These are phyloP conservation scores for Wallacemonas collosoma DNA, from an alignment of 208 protist species.

Conservation along the genomic window DNA sequence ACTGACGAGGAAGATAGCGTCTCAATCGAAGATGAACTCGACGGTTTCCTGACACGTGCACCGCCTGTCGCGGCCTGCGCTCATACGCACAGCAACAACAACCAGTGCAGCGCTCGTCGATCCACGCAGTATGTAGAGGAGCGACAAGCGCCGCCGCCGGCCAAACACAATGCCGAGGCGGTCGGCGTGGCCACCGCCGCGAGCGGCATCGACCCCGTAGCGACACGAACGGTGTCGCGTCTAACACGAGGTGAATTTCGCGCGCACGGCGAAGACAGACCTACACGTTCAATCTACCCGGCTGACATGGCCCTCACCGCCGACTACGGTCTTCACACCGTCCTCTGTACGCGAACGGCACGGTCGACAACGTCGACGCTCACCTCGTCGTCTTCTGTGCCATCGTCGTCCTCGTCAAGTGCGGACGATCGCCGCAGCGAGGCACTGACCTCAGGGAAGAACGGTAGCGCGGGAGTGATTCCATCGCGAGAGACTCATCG, in stretches of 20 bases:
- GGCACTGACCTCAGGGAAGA: too few relatives aligned
- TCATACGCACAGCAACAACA: neutral
- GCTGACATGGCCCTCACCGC: neutral
- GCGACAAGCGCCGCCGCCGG: too few relatives aligned
- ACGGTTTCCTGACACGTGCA: neutral
- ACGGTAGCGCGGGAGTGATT: too few relatives aligned
- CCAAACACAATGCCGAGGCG: too few relatives aligned
- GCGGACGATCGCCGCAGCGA: too few relatives aligned
- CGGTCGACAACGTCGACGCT: conserved; percentile 1
- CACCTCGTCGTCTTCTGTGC: neutral
- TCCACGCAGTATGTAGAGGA: too few relatives aligned
- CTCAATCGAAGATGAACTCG: conserved; percentile 16
- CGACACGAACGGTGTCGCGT: too few relatives aligned
- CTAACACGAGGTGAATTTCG: too few relatives aligned
- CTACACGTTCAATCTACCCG: neutral
- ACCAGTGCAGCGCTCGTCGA: neutral
- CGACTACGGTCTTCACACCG: neutral
- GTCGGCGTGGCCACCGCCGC: too few relatives aligned
- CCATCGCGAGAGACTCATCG: too few relatives aligned
- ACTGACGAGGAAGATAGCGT: neutral
- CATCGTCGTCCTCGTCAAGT: neutral
- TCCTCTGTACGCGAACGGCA: neutral
- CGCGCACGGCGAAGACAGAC: too few relatives aligned
- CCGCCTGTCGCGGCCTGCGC: neutral
- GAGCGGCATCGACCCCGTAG: too few relatives aligned